Conservation (phyloP, 345 rosid species). For the Carallia pectinifolia region DNA sequence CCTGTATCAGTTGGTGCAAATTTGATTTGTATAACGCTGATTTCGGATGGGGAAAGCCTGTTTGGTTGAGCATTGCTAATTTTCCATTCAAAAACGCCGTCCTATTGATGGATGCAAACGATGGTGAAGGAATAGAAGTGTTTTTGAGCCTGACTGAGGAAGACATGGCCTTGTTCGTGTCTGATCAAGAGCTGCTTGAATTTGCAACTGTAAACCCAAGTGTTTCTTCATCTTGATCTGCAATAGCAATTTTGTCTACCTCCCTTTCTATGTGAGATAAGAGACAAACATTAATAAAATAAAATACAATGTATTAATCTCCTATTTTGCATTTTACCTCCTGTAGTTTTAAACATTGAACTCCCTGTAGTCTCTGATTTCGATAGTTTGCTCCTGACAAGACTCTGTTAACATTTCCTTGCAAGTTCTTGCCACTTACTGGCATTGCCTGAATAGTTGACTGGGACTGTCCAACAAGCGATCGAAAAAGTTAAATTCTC, state of each 20-base stretch:
- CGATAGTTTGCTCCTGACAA: no score
- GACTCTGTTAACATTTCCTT: no score
- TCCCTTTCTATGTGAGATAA: no score
- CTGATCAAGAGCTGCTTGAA: slow-evolving; percentile 10
- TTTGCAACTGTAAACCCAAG: slow-evolving; percentile 12
- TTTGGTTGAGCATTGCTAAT: background rate
- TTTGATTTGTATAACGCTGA: background rate
- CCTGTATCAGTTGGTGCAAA: slow-evolving; percentile 17
- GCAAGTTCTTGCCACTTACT: no score
- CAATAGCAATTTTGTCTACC: background rate
- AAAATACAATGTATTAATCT: no score
- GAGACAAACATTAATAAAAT: no score
- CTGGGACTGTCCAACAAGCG: no score
- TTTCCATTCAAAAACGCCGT: background rate
- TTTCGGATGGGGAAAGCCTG: slow-evolving; percentile 19
- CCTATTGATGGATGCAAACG: slow-evolving; percentile 13
- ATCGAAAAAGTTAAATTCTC: no score
- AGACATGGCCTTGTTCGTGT: slow-evolving; percentile 10
- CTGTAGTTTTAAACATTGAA: no score
- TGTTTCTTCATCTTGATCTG: background rate
- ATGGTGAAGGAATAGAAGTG: slow-evolving; percentile 18
- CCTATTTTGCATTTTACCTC: no score
- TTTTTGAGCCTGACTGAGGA: slow-evolving; percentile 11
- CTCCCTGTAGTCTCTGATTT: no score
- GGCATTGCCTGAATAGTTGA: no score